These are phyloP conservation scores for Bondarzewia mesenterica DNA, from an alignment of 1,284 basidiomycete genomes.

Conservation along the genomic window DNA sequence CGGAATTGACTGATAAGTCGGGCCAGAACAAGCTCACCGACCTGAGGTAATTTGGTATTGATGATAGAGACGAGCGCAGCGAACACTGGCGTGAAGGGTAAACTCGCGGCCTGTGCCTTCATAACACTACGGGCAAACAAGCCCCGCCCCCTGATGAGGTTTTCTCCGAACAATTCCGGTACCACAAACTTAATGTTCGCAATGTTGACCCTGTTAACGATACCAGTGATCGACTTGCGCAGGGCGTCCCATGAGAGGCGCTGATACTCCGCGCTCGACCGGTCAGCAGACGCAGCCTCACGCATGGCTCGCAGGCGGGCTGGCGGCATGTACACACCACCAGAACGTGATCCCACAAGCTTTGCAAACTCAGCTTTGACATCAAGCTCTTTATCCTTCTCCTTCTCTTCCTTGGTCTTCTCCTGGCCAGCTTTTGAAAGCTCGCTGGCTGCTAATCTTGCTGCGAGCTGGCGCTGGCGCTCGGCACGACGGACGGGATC, in stretches of 20 bases:
- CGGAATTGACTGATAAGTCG: slow-evolving; percentile 94
- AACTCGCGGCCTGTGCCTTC: slow-evolving; percentile 94
- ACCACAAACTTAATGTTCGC: slow-evolving; percentile 96
- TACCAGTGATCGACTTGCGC: slow-evolving; percentile 96
- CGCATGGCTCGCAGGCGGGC: slow-evolving; percentile 89
- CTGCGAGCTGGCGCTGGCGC: slow-evolving; percentile 71
- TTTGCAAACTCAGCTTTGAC: slow-evolving; percentile 78
- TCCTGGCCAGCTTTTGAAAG: slow-evolving; percentile 51
- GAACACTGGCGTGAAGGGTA: slow-evolving; percentile 97
- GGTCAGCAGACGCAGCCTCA: slow-evolving; percentile 79
- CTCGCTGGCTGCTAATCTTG: slow-evolving; percentile 65
- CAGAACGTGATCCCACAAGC: slow-evolving; percentile 71
- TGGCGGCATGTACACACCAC: slow-evolving; percentile 96
- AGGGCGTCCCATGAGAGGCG: slow-evolving; percentile 96
- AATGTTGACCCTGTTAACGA: slow-evolving; percentile 97
- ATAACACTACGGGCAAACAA: slow-evolving; percentile 91
- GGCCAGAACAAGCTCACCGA: slow-evolving; percentile 87
- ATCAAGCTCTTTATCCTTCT: slow-evolving; percentile 44
- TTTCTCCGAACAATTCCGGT: slow-evolving; percentile 90
- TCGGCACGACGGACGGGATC: slow-evolving; percentile 71
- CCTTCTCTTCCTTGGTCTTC: slow-evolving; percentile 23
- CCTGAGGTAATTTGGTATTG: slow-evolving; percentile 95
- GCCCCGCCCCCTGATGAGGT: slow-evolving; percentile 85
- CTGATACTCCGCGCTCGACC: slow-evolving; percentile 89
- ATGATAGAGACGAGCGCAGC: slow-evolving; percentile 91